These are phyloP conservation scores for Phlegmacium glaucopus DNA, from an alignment of 768 basidiomycete genomes.

Conservation along the genomic window DNA sequence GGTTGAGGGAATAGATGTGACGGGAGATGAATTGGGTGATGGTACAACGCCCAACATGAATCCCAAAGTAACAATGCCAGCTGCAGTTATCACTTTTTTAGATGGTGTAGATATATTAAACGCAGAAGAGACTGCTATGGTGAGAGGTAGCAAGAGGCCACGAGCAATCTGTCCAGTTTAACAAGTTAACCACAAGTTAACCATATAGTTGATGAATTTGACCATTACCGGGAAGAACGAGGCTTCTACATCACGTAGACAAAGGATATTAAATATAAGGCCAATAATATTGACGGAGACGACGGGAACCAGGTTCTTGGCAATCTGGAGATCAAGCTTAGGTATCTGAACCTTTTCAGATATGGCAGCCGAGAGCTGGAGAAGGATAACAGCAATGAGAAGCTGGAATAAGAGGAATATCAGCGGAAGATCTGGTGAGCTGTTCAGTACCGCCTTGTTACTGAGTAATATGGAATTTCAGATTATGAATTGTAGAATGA, in stretches of 20 bases:
- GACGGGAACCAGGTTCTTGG: conserved; percentile 59
- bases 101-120: conserved; percentile 55
- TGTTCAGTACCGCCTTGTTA: conserved; percentile 74
- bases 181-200: background rate
- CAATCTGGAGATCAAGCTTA: conserved; percentile 43
- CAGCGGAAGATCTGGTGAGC: conserved; percentile 62
- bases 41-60: conserved; percentile 78
- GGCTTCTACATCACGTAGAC: conserved; percentile 74
- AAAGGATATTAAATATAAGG: conserved; percentile 76
- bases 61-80: conserved; percentile 63
- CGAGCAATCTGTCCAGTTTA: conserved; percentile 63
- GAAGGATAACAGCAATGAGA: conserved; percentile 61
- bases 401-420: conserved; percentile 67
- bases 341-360: conserved; percentile 56
- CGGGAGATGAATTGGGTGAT: conserved; percentile 36
- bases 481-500: conserved; percentile 2
- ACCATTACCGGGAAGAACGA: conserved; percentile 79
- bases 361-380: conserved; percentile 51
- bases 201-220: conserved; percentile 4
- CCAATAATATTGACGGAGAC: conserved; percentile 71
- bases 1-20: conserved; percentile 41
- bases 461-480: conserved; percentile 29
- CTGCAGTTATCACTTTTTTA: conserved; percentile 52
- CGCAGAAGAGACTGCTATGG: conserved; percentile 67
- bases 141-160: conserved; percentile 80